phyloP scores from a whole-genome alignment of 192 early-diverging fungal genomes.

The Mortierella hygrophila region DNA sequence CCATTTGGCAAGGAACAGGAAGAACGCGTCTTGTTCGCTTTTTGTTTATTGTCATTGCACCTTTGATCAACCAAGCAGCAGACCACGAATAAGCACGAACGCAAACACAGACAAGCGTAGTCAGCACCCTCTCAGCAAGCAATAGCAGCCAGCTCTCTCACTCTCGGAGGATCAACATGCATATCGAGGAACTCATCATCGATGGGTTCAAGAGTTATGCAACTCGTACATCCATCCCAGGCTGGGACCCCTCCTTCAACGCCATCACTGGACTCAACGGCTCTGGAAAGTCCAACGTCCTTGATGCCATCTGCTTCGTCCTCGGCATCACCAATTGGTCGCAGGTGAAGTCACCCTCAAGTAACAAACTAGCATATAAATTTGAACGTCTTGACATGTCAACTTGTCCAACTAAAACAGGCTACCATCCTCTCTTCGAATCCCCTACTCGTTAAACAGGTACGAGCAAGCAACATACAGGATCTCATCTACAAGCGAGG shows the following conservation, averaged over 20 bases:
- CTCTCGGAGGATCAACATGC: constrained; percentile 64
- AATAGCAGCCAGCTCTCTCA: background rate
- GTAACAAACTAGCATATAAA: background rate
- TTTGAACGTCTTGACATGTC: background rate
- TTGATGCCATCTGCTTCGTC: constrained; percentile 99
- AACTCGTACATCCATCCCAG: constrained; percentile 92
- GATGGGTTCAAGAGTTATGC: constrained; percentile 99
- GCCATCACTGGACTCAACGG: constrained; percentile 99
- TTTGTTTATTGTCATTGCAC: background rate
- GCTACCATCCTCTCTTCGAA: background rate
- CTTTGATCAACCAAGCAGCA: background rate
- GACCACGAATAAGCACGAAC: background rate
- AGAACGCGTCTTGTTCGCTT: no score
- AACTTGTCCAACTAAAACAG: background rate
- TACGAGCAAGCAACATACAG: constrained; percentile 92
- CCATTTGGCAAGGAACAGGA: no score
- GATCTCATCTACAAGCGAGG: constrained; percentile 99
- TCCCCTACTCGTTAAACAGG: constrained; percentile 55
- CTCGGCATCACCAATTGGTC: constrained; percentile 94
- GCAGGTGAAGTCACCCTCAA: constrained; percentile 67
- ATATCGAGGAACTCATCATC: constrained; percentile 95
- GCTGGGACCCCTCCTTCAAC: constrained; percentile 99
- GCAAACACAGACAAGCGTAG: background rate
- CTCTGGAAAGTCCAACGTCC: constrained; percentile 97
- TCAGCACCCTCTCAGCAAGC: background rate